Percentiles rank a stretch among this genome's conserved stretches.
Evolutionary conservation across 345 rosid genomes (phyloP).

Genomic region (Brassica nigra): DNA sequence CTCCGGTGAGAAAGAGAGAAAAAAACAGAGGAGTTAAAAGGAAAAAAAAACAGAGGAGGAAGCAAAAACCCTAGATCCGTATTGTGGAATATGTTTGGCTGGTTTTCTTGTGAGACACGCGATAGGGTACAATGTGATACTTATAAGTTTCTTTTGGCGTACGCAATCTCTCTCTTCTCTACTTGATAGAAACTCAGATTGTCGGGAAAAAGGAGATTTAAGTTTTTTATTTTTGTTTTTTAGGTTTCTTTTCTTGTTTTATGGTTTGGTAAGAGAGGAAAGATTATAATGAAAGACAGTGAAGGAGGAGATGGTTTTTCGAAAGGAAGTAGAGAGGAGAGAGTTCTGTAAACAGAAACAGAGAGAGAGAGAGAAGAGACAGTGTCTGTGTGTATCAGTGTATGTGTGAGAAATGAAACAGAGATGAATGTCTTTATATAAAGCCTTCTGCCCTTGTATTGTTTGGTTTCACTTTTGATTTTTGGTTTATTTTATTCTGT

Average conservation of each 20-base stretch:
- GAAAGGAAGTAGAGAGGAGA: constrained; percentile 25
- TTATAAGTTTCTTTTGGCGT: background rate
- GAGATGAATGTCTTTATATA: constrained; percentile 47
- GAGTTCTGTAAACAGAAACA: constrained; percentile 13
- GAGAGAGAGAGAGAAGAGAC: constrained; percentile 31
- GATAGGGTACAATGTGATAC: constrained; percentile 18
- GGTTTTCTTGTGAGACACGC: constrained; percentile 34
- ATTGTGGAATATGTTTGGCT: background rate
- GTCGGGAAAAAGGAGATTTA: constrained; percentile 21
- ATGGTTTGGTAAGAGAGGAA: constrained; percentile 35
- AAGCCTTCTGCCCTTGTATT: constrained; percentile 16
- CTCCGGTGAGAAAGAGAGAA: background rate
- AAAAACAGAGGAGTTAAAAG: background rate
- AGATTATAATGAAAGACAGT: constrained; percentile 29
- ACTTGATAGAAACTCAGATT: constrained; percentile 24
- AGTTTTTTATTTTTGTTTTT: constrained; percentile 30
- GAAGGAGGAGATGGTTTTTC: constrained; percentile 39
- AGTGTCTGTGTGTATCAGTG: constrained; percentile 1
- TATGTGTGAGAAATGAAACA: constrained; percentile 16
- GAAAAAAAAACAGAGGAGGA: constrained; percentile 4
- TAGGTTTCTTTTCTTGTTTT: constrained; percentile 14
- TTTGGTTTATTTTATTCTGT: background rate
- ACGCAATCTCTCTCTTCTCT: background rate
- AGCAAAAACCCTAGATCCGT: constrained; percentile 41
- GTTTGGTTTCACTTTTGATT: background rate